Conservation (phyloP, 73 alveolate genomes). For the Blepharisma stoltei region DNA sequence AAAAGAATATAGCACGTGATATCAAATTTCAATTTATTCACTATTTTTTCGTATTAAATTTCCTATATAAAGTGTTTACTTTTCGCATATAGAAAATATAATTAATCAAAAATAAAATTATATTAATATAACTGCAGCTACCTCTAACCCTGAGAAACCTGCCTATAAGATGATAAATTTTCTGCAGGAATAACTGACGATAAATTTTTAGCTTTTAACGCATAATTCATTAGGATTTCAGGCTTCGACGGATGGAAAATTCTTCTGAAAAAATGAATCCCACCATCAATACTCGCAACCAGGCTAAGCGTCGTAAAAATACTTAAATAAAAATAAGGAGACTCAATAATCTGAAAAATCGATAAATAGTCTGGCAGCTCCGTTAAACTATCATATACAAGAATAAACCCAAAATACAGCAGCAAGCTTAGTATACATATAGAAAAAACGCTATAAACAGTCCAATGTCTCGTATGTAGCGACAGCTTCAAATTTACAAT, state of each 20-base stretch:
- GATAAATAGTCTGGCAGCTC: too few species aligned
- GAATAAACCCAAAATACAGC: neutral
- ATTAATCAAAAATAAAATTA: too few species aligned
- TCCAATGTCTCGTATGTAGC: constrained; percentile 40
- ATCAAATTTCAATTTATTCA: too few species aligned
- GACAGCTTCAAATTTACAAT: constrained; percentile 42
- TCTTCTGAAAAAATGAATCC: neutral
- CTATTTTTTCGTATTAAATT: too few species aligned
- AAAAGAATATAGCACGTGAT: too few species aligned
- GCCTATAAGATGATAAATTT: too few species aligned
- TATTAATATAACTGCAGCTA: too few species aligned
- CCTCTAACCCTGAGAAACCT: too few species aligned
- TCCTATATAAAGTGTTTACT: too few species aligned
- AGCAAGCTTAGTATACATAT: neutral
- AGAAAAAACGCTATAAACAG: neutral
- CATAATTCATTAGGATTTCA: neutral
- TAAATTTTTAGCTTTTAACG: too few species aligned
- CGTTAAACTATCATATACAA: neutral
- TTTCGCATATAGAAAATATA: too few species aligned
- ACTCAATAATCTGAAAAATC: neutral
- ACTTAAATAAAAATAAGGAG: neutral
- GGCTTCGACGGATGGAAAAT: neutral
- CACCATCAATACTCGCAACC: neutral
- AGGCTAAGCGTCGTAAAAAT: neutral
- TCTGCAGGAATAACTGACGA: too few species aligned